Percentiles rank a stretch among this genome's conserved stretches.
These are phyloP conservation scores for Chrysosphaeria jannelii DNA, from an alignment of 2,329 filamentous ascomycete genomes.

Conservation along the genomic window DNA sequence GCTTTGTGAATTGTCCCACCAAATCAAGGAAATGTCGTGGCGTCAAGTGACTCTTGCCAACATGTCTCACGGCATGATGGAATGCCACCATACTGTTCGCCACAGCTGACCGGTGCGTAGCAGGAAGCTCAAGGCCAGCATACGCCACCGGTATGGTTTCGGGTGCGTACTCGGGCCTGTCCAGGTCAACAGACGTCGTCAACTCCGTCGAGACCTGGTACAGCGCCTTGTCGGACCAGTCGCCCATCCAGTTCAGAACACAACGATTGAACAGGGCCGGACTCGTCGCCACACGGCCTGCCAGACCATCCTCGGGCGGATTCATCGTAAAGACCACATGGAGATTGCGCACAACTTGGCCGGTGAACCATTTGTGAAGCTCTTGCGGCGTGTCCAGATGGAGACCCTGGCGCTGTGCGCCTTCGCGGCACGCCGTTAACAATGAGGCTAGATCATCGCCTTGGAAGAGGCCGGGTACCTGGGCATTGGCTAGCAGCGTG, in stretches of 20 bases:
- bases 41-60: constrained; percentile 83
- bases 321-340: constrained; percentile 99
- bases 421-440: constrained; percentile 98
- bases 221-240: constrained; percentile 96
- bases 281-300: constrained; percentile 88
- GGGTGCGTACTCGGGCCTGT: constrained; percentile 66
- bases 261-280: constrained; percentile 97
- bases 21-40: constrained; percentile 95
- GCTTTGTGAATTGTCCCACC: constrained; percentile 83
- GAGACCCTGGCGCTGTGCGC: constrained; percentile 79
- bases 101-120: constrained; percentile 69
- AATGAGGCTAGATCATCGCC: constrained; percentile 96
- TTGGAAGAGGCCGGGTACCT: constrained; percentile 93
- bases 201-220: constrained; percentile 94
- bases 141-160: constrained; percentile 87
- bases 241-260: constrained; percentile 97
- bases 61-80: constrained; percentile 85
- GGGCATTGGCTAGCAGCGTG: constrained; percentile 91
- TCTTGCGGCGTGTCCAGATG: constrained; percentile 94
- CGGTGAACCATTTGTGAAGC: constrained; percentile 99
- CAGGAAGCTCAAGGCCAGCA: constrained; percentile 53
- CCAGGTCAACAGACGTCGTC: constrained; percentile 85
- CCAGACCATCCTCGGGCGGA: constrained; percentile 77
- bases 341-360: constrained; percentile 95
- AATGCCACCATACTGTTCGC: constrained; percentile 98